Evolutionary conservation across 2,329 filamentous ascomycete species (phyloP).

Genomic region (Aspergillus puulaauensis): DNA sequence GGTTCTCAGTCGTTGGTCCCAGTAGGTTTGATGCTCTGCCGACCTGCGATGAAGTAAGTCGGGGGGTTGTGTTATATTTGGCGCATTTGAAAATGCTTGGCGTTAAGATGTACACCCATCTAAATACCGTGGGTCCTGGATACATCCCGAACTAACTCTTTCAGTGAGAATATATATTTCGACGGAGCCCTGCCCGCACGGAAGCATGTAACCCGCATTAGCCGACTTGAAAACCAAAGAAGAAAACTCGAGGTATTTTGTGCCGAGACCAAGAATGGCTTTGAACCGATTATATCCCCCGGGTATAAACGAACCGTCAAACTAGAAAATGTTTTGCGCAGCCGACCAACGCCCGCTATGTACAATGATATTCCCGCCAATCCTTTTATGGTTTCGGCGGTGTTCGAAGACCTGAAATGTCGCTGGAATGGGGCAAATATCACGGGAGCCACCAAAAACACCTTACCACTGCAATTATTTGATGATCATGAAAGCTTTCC

Average conservation of each 20-base stretch:
- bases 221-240: slow-evolving; percentile 60
- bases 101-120: slow-evolving; percentile 64
- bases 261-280: slow-evolving; percentile 32
- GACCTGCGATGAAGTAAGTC: slow-evolving; percentile 63
- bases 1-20: slow-evolving; percentile 31
- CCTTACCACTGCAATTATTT: slow-evolving; percentile 29
- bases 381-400: slow-evolving; percentile 73
- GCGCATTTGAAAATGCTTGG: slow-evolving; percentile 55
- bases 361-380: slow-evolving; percentile 50
- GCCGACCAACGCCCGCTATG: slow-evolving; percentile 23
- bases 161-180: slow-evolving; percentile 72
- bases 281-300: slow-evolving; percentile 15
- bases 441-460: slow-evolving; percentile 11
- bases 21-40: slow-evolving; percentile 56
- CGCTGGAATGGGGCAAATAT: slow-evolving; percentile 35
- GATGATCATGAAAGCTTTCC: slow-evolving; percentile 20
- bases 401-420: slow-evolving; percentile 68
- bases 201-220: slow-evolving; percentile 64
- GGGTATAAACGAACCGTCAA: slow-evolving; percentile 8
- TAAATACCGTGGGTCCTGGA: slow-evolving; percentile 4
- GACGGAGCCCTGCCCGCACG: slow-evolving; percentile 73
- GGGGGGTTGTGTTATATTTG: slow-evolving; percentile 62
- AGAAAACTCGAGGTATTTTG: slow-evolving; percentile 55
- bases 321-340: slow-evolving; percentile 27
- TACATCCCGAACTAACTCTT: slow-evolving; percentile 11